phyloP scores from a whole-genome alignment of 1,284 basidiomycete genomes.

The Rhodotorula sp. region DNA sequence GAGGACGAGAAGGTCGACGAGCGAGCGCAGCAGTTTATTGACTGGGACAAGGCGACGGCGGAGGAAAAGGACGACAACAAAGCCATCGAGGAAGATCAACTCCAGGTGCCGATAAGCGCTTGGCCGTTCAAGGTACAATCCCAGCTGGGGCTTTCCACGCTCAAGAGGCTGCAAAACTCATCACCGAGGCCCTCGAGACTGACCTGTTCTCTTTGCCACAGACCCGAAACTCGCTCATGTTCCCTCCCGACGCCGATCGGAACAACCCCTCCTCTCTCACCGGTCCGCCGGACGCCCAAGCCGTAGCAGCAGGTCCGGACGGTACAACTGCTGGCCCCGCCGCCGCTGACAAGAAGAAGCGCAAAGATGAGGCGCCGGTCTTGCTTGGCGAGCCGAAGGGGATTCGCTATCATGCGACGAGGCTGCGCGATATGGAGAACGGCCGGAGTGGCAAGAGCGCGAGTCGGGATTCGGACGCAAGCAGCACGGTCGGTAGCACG shows the following conservation, averaged over 20 bases:
- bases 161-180: neutral
- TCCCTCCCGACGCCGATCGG: constrained; percentile 78
- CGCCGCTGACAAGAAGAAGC: neutral
- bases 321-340: neutral
- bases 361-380: constrained; percentile 41
- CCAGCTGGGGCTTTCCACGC: neutral
- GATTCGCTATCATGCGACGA: constrained; percentile 75
- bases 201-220: constrained; percentile 47
- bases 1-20: constrained; percentile 44
- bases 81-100: constrained; percentile 33
- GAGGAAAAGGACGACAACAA: constrained; percentile 45
- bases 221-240: constrained; percentile 90
- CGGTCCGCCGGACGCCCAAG: neutral
- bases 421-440: constrained; percentile 59
- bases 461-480: constrained; percentile 52
- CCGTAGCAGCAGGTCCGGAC: no score
- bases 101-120: constrained; percentile 59
- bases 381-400: constrained; percentile 59
- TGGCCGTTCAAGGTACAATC: constrained; percentile 82
- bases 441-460: constrained; percentile 44
- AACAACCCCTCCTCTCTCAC: constrained; percentile 38
- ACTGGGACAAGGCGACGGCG: constrained; percentile 57
- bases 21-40: constrained; percentile 62
- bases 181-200: neutral
- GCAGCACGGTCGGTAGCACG: neutral